Conservation (phyloP, 305 asterid genomes). For the Rubia occidens region DNA sequence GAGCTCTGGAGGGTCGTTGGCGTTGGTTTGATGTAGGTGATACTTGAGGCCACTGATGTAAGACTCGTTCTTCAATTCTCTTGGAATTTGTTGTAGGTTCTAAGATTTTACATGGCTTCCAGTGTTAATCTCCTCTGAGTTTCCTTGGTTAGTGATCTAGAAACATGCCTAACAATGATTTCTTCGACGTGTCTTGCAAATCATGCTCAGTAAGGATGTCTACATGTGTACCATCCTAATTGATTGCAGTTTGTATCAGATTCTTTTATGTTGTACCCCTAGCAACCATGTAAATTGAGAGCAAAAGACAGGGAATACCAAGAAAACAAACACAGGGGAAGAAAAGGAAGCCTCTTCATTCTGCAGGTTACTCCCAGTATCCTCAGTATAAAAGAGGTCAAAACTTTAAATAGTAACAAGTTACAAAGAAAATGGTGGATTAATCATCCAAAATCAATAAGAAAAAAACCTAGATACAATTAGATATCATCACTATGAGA, state of each 20-base stretch:
- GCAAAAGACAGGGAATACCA: not conserved
- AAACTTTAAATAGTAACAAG: constrained; percentile 32
- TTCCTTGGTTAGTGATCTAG: not conserved
- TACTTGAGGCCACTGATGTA: not conserved
- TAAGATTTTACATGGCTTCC: not conserved
- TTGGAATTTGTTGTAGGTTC: not conserved
- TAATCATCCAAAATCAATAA: constrained; percentile 28
- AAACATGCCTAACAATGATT: not conserved
- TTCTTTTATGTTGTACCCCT: not conserved
- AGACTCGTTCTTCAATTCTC: not conserved
- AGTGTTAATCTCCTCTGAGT: not conserved
- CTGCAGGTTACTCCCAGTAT: constrained; percentile 33
- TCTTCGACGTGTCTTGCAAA: not conserved
- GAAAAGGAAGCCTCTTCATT: constrained; percentile 29
- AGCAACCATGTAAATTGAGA: not conserved
- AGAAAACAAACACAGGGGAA: not conserved
- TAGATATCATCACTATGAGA: constrained; percentile 29
- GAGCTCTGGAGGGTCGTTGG: constrained; percentile 48
- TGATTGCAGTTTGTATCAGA: not conserved
- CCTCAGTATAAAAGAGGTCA: constrained; percentile 28
- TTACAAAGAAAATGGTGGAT: constrained; percentile 34
- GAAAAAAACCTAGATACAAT: constrained; percentile 40
- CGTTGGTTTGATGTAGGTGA: not conserved
- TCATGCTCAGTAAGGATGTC: not conserved
- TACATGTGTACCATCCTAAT: not conserved